Evolutionary conservation across 345 rosid species (phyloP).

Genomic region (Salix caprea): DNA sequence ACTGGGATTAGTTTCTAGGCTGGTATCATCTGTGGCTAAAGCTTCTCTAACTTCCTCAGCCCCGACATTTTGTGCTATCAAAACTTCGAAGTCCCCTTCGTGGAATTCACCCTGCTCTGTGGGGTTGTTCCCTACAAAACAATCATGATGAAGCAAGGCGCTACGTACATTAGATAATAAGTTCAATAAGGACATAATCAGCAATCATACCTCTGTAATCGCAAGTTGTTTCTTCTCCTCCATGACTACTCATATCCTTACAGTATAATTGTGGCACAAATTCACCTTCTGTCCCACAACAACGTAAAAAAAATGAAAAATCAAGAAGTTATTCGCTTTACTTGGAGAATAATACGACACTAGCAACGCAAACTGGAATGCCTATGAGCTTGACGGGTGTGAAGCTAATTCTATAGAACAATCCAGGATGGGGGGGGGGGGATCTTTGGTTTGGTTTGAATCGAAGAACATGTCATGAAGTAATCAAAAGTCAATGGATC

Average conservation of each 20-base stretch:
- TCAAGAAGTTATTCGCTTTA: neutral
- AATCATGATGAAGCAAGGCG: neutral
- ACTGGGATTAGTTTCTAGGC: conserved; percentile 2
- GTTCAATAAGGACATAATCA: neutral
- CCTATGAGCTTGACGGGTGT: neutral
- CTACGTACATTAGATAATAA: neutral
- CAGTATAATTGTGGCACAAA: neutral
- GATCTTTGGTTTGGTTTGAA: too few species aligned
- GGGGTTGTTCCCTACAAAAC: neutral
- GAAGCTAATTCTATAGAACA: neutral
- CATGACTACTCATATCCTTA: neutral
- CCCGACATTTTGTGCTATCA: neutral
- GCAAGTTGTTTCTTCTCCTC: neutral
- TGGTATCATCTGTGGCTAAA: conserved; percentile 1
- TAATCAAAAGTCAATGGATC: neutral
- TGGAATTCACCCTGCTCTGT: neutral
- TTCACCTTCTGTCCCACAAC: neutral
- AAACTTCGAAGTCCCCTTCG: neutral
- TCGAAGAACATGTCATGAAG: neutral
- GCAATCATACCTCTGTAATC: neutral
- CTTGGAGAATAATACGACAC: neutral
- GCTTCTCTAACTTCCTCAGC: neutral
- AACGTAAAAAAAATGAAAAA: too few species aligned
- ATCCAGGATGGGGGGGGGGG: neutral
- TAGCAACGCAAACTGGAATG: neutral